Percentiles rank a stretch among this genome's conserved stretches.
These are phyloP conservation scores for Psidium guajava DNA, from an alignment of 345 rosid species.

Conservation along the genomic window DNA sequence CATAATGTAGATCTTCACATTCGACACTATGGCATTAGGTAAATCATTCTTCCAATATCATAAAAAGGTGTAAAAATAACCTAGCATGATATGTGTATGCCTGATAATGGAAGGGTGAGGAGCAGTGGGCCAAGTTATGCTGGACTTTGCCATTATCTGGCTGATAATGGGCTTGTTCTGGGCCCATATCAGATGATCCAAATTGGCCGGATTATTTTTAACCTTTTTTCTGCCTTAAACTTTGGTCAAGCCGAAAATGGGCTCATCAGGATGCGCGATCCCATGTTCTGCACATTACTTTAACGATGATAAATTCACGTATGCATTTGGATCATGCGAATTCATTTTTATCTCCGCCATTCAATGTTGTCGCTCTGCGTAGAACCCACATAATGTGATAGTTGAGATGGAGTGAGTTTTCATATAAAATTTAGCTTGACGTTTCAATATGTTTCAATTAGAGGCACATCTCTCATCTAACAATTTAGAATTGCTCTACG, in stretches of 20 bases:
- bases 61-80: background rate
- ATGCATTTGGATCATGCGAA: background rate
- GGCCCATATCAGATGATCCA: background rate
- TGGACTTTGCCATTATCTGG: background rate
- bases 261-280: background rate
- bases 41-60: background rate
- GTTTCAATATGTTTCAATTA: background rate
- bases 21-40: background rate
- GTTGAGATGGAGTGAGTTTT: too few species aligned
- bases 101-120: background rate
- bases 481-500: background rate
- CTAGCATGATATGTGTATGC: background rate
- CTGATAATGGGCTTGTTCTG: background rate
- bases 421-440: background rate
- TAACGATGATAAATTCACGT: background rate
- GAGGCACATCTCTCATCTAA: background rate
- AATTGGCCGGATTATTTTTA: too few species aligned
- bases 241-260: background rate
- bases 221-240: background rate
- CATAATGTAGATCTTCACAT: background rate
- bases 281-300: background rate
- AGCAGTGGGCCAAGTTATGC: background rate
- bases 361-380: background rate
- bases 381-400: too few species aligned
- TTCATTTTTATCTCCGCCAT: background rate